Conservation (phyloP, 2,329 filamentous ascomycete species). For the Graphilbum fragrans region DNA sequence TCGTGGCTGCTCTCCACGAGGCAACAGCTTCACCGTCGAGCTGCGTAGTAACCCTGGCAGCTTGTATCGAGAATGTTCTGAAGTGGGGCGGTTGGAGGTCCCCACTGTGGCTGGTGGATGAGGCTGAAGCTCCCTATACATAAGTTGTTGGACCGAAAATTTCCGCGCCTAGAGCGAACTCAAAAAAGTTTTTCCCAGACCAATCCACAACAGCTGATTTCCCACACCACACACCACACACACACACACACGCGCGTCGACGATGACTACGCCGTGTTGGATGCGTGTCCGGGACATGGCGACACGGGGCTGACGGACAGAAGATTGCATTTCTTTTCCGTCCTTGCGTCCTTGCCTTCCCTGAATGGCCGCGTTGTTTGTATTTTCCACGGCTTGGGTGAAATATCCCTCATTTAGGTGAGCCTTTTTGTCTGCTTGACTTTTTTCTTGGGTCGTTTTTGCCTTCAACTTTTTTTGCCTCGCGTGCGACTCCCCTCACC, state of each 20-base stretch:
- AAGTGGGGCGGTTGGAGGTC: no score
- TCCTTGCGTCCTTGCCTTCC: not conserved
- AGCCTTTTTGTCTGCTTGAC: conserved; percentile 10
- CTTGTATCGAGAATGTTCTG: no score
- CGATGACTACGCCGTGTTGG: no score
- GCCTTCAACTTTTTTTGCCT: not conserved
- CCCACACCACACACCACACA: not conserved
- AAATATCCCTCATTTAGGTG: conserved; percentile 16
- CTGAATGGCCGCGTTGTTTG: conserved; percentile 7
- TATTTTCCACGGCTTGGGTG: conserved; percentile 6
- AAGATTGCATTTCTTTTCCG: no score
- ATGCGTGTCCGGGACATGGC: no score
- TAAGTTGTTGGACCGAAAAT: conserved; percentile 2
- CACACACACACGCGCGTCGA: not conserved
- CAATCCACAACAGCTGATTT: conserved; percentile 2
- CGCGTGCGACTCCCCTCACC: not conserved
- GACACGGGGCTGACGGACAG: no score
- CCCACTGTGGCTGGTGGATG: no score
- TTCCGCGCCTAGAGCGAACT: not conserved
- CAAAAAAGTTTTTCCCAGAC: not conserved
- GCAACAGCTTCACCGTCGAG: no score
- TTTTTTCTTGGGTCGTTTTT: not conserved
- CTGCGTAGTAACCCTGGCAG: no score
- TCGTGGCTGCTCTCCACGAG: no score
- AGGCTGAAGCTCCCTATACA: not conserved